Evolutionary conservation across 2,329 filamentous ascomycete genomes (phyloP).

Genomic region (Cadophora sp.): DNA sequence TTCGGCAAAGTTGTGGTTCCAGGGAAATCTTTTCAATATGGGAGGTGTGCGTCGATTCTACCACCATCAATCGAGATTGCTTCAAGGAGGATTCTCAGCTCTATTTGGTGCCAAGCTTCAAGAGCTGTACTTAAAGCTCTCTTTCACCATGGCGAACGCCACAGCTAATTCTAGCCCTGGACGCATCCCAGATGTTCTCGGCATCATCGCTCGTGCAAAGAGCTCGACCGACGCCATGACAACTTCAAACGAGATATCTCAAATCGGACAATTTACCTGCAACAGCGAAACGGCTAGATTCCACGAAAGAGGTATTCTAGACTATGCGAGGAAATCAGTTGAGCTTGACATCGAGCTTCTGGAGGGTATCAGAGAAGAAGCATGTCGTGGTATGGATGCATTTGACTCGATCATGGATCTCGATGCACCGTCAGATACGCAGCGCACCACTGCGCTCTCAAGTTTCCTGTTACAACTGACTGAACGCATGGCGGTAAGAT

Average conservation of each 20-base stretch:
- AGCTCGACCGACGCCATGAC: constrained; percentile 53
- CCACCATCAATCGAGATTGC: constrained; percentile 57
- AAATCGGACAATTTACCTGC: constrained; percentile 56
- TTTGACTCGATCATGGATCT: constrained; percentile 54
- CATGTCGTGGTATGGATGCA: constrained; percentile 61
- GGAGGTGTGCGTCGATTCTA: constrained; percentile 59
- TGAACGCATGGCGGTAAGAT: constrained; percentile 58
- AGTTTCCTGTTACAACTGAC: constrained; percentile 58
- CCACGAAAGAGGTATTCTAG: constrained; percentile 58
- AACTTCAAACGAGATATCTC: constrained; percentile 56
- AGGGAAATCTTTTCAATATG: constrained; percentile 54
- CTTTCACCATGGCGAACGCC: constrained; percentile 55
- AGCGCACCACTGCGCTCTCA: constrained; percentile 47
- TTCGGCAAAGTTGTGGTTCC: constrained; percentile 53
- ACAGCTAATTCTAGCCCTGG: constrained; percentile 44
- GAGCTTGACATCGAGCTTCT: constrained; percentile 59
- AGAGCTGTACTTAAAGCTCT: constrained; percentile 59
- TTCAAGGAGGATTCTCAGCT: constrained; percentile 57
- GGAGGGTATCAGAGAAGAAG: constrained; percentile 59
- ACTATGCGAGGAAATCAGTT: constrained; percentile 56
- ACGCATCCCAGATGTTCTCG: constrained; percentile 54
- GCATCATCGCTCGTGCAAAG: constrained; percentile 50
- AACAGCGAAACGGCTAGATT: constrained; percentile 55
- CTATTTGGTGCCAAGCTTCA: constrained; percentile 59
- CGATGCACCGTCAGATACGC: constrained; percentile 47